Evolutionary conservation across 2,329 filamentous ascomycete species (phyloP).

Genomic region (Botrytis elliptica): DNA sequence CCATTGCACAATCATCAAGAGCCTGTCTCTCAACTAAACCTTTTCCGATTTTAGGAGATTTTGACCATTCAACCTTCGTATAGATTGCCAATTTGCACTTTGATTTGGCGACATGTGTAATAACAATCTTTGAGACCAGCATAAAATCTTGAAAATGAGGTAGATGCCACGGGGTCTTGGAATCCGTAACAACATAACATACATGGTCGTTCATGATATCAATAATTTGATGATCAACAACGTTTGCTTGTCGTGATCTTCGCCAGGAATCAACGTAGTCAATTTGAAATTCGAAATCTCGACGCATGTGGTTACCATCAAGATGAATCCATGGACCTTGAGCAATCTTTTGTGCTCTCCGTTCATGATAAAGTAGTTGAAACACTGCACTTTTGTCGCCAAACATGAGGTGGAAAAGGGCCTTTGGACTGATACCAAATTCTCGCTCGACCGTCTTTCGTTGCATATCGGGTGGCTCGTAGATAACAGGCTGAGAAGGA

Average conservation of each 20-base stretch:
- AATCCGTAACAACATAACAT: slow-evolving; percentile 63
- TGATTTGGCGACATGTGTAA: slow-evolving; percentile 89
- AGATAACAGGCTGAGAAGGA: slow-evolving; percentile 76
- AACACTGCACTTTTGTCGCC: slow-evolving; percentile 96
- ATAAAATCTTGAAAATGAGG: slow-evolving; percentile 78
- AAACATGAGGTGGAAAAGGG: slow-evolving; percentile 93
- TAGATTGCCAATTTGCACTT: slow-evolving; percentile 90
- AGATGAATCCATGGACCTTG: slow-evolving; percentile 80
- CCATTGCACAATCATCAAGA: slow-evolving; percentile 68
- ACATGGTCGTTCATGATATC: slow-evolving; percentile 77
- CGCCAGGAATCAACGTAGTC: slow-evolving; percentile 65
- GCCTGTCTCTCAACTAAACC: slow-evolving; percentile 68
- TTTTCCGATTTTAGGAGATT: slow-evolving; percentile 59
- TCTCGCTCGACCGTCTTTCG: slow-evolving; percentile 72
- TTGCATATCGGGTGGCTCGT: slow-evolving; percentile 80
- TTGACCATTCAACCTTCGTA: slow-evolving; percentile 83
- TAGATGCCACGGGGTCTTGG: slow-evolving; percentile 66
- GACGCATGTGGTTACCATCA: slow-evolving; percentile 68
- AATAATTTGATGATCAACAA: slow-evolving; percentile 82
- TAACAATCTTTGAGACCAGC: slow-evolving; percentile 85
- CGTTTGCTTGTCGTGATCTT: slow-evolving; percentile 56
- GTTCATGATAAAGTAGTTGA: slow-evolving; percentile 50
- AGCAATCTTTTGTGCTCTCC: slow-evolving; percentile 73
- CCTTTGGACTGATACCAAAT: slow-evolving; percentile 90
- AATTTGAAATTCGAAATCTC: slow-evolving; percentile 80